Conservation (phyloP, 192 early-diverging fungal genomes). For the Backusella mclennaniae region DNA sequence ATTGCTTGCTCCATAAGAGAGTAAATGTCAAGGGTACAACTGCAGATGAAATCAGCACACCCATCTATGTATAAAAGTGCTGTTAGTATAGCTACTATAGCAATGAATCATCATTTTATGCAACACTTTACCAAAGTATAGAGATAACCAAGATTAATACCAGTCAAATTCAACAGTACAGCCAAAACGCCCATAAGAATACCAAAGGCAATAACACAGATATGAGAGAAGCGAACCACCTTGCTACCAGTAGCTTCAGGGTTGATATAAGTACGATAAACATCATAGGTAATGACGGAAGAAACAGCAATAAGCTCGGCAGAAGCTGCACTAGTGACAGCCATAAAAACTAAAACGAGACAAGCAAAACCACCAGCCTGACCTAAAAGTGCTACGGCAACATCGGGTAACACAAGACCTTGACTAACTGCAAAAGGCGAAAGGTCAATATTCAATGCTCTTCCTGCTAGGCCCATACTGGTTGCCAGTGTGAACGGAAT, state of each 20-base stretch:
- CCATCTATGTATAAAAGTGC: conserved; percentile 44
- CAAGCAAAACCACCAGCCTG: conserved; percentile 62
- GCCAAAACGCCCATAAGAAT: conserved; percentile 69
- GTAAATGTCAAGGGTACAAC: conserved; percentile 67
- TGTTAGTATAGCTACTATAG: neutral
- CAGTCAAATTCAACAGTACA: conserved; percentile 58
- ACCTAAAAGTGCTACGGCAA: conserved; percentile 63
- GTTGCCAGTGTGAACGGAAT: conserved; percentile 75
- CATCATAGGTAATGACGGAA: conserved; percentile 70
- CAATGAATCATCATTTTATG: neutral
- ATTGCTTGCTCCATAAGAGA: conserved; percentile 67
- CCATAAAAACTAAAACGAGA: conserved; percentile 72
- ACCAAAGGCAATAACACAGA: conserved; percentile 57
- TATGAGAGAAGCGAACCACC: conserved; percentile 55
- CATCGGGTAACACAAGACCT: conserved; percentile 64
- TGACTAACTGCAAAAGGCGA: conserved; percentile 55
- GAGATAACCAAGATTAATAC: conserved; percentile 67
- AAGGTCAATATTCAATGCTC: conserved; percentile 62
- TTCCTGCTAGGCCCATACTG: conserved; percentile 65
- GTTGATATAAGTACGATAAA: conserved; percentile 71
- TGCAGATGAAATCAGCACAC: conserved; percentile 62
- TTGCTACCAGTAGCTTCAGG: conserved; percentile 61
- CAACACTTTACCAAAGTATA: conserved; percentile 40
- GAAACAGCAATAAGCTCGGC: conserved; percentile 76
- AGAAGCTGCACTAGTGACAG: conserved; percentile 69